A percentile compares a stretch with the other conserved stretches of the same genome.
phyloP scores from a whole-genome alignment of 2,329 filamentous ascomycete genomes.

The Curvularia eragrostidis region DNA sequence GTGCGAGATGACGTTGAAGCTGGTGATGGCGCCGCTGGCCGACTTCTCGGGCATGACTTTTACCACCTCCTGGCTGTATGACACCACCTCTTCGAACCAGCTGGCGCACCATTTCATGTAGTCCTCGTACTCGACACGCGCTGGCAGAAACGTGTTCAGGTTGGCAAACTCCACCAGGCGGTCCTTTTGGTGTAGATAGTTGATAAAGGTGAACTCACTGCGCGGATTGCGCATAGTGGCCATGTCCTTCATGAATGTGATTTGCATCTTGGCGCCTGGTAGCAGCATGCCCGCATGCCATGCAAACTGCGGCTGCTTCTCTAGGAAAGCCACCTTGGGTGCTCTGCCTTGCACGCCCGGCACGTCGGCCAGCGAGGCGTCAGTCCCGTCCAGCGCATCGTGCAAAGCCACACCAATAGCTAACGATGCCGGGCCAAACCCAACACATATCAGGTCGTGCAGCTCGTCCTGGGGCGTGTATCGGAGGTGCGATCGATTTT shows the following conservation, averaged over 20 bases:
- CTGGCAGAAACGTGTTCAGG: conserved; percentile 84
- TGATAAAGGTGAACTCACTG: conserved; percentile 93
- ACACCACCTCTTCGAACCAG: conserved; percentile 75
- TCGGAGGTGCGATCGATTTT: conserved; percentile 56
- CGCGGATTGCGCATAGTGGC: conserved; percentile 86
- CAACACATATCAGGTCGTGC: conserved; percentile 87
- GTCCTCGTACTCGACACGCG: conserved; percentile 89
- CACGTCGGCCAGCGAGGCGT: conserved; percentile 40
- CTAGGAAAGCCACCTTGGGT: conserved; percentile 84
- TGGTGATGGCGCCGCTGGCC: conserved; percentile 61
- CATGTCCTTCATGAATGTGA: conserved; percentile 95
- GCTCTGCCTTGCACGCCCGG: conserved; percentile 47
- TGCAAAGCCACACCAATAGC: conserved; percentile 88
- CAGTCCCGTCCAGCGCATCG: conserved; percentile 64
- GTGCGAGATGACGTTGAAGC: conserved; percentile 71
- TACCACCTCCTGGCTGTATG: conserved; percentile 79
- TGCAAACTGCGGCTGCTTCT: conserved; percentile 81
- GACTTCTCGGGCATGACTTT: conserved; percentile 68
- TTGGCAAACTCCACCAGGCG: conserved; percentile 93
- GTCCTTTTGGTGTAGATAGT: conserved; percentile 83
- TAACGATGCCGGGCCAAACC: conserved; percentile 90
- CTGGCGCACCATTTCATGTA: conserved; percentile 92
- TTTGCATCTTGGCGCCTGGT: conserved; percentile 94
- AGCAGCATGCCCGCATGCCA: conserved; percentile 98
- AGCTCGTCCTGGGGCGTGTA: conserved; percentile 67